Percentiles rank a stretch among this genome's conserved stretches.
Evolutionary conservation across 202 grass and related monocot species (phyloP).

Genomic region (Bolboschoenoplectus hybrid): DNA sequence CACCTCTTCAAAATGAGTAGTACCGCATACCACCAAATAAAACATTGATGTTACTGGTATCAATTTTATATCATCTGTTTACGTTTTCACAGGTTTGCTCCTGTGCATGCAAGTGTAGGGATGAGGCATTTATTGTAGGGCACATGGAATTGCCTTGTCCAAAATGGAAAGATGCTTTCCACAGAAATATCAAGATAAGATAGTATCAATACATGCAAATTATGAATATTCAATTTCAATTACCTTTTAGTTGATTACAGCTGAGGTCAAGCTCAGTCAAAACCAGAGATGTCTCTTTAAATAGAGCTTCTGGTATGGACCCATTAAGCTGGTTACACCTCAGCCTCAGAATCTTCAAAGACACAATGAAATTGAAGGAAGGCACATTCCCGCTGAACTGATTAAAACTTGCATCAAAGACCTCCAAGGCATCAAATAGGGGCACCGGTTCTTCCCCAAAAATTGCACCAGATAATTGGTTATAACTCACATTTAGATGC

Average conservation of each 20-base stretch:
- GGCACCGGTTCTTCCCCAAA: conserved; percentile 70
- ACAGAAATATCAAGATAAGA: conserved; percentile 6
- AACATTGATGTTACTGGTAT: not conserved
- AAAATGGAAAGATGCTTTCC: conserved; percentile 31
- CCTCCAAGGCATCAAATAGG: conserved; percentile 74
- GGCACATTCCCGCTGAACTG: conserved; percentile 67
- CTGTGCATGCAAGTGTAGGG: not conserved
- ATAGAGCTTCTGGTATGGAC: conserved; percentile 77
- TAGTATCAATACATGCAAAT: not conserved
- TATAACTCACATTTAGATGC: conserved; percentile 86
- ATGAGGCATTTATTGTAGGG: conserved; percentile 18
- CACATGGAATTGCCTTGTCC: conserved; percentile 8
- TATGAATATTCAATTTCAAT: not conserved
- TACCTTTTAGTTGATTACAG: conserved; percentile 88
- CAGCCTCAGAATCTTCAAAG: conserved; percentile 69
- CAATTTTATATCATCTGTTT: not conserved
- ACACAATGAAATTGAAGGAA: conserved; percentile 78
- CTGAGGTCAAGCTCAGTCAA: conserved; percentile 86
- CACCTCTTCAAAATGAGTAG: not conserved
- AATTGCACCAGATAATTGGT: conserved; percentile 67
- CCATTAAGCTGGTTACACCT: conserved; percentile 75
- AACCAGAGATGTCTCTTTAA: conserved; percentile 80
- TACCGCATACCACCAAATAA: not conserved
- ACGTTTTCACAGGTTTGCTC: conserved; percentile 19
- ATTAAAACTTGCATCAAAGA: conserved; percentile 90